Conservation (phyloP, 306 rosid genomes). For the Malus fusca region DNA sequence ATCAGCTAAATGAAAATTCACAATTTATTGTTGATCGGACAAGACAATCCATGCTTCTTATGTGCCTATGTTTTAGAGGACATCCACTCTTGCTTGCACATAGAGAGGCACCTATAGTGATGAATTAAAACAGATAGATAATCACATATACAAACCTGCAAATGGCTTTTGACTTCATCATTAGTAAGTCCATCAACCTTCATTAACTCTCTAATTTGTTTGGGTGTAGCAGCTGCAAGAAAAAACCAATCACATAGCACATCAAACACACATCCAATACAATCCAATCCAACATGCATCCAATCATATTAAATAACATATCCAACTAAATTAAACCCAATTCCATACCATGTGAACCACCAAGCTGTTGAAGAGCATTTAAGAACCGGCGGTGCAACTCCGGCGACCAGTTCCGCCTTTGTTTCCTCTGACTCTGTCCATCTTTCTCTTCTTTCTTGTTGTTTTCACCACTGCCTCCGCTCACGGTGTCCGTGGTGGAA, state of each 20-base stretch:
- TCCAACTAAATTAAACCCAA: not conserved
- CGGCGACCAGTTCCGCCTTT: slow-evolving; percentile 82
- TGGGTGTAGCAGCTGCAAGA: slow-evolving; percentile 76
- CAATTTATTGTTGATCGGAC: not conserved
- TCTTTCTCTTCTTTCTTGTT: slow-evolving; percentile 56
- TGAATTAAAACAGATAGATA: not conserved
- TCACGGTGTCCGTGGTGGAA: slow-evolving; percentile 35
- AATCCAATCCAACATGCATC: not conserved
- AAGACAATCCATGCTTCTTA: not conserved
- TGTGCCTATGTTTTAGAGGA: not conserved
- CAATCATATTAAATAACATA: not conserved
- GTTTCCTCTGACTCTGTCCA: slow-evolving; percentile 56
- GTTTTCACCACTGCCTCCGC: slow-evolving; percentile 27
- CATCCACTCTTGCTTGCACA: not conserved
- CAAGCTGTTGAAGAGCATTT: slow-evolving; percentile 78
- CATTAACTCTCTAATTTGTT: slow-evolving; percentile 87
- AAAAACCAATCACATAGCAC: slow-evolving; percentile 3
- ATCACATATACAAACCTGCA: slow-evolving; percentile 52
- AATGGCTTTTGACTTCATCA: slow-evolving; percentile 93
- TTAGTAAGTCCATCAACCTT: slow-evolving; percentile 95
- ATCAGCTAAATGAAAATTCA: not conserved
- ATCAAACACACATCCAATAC: not conserved
- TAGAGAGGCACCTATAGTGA: not conserved
- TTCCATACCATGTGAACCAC: slow-evolving; percentile 65
- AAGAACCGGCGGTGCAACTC: slow-evolving; percentile 81